Evolutionary conservation across 164 flowering plant genomes (phyloP).

Genomic region (Warburgia ugandensis): DNA sequence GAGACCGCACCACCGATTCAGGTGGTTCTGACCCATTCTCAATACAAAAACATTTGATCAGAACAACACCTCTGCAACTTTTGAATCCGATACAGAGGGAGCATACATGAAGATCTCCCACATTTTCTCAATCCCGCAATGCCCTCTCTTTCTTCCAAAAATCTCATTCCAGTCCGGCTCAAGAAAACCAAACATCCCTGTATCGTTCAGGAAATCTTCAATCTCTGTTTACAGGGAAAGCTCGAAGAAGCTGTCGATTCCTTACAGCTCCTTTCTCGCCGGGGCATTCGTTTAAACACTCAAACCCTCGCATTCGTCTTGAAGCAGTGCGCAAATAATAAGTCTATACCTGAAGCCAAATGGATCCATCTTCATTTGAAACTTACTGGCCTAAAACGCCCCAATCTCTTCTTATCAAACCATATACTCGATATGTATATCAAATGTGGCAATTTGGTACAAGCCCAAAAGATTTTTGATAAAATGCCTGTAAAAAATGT

Average conservation of each 20-base stretch:
- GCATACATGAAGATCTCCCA: too few species aligned
- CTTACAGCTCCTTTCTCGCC: slow-evolving; percentile 26
- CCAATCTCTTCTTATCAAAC: slow-evolving; percentile 39
- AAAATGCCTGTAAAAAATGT: slow-evolving; percentile 55
- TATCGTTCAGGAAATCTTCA: slow-evolving; percentile 29
- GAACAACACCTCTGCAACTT: too few species aligned
- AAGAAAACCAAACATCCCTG: slow-evolving; percentile 24
- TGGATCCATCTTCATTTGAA: slow-evolving; percentile 55
- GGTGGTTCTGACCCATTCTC: too few species aligned
- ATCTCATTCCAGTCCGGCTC: background rate
- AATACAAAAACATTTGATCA: too few species aligned
- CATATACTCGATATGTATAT: slow-evolving; percentile 50
- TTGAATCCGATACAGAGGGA: too few species aligned
- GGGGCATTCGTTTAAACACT: slow-evolving; percentile 44
- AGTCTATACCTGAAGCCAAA: slow-evolving; percentile 39
- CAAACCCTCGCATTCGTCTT: slow-evolving; percentile 32
- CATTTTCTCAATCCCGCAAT: too few species aligned
- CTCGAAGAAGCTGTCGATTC: slow-evolving; percentile 40
- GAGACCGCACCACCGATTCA: too few species aligned
- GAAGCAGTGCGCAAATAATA: slow-evolving; percentile 27
- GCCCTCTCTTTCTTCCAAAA: slow-evolving; percentile 22
- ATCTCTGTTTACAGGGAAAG: slow-evolving; percentile 32
- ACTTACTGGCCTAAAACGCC: slow-evolving; percentile 37
- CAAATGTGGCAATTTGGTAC: slow-evolving; percentile 33
- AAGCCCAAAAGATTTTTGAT: slow-evolving; percentile 58